Conservation (phyloP, 2,329 filamentous ascomycete species). For the Xylaria digitata region DNA sequence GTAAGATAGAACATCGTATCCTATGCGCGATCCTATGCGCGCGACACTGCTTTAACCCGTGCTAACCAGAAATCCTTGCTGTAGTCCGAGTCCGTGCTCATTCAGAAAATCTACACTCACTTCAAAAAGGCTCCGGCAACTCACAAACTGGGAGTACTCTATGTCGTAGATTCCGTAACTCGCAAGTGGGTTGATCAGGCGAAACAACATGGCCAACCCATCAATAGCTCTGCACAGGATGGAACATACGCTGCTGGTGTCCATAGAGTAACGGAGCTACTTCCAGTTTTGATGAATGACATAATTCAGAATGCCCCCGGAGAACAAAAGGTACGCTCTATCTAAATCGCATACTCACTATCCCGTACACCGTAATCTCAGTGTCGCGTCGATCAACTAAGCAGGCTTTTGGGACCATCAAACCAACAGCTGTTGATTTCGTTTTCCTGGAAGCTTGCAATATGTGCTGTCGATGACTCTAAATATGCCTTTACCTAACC, state of each 20-base stretch:
- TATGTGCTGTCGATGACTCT: constrained; percentile 39
- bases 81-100: constrained; percentile 92
- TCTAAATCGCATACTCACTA: constrained; percentile 49
- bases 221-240: constrained; percentile 83
- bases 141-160: constrained; percentile 98
- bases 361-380: constrained; percentile 48
- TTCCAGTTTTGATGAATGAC: constrained; percentile 95
- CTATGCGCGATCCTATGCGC: constrained; percentile 1
- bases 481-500: constrained; percentile 57
- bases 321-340: constrained; percentile 92
- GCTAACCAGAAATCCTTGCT: constrained; percentile 44
- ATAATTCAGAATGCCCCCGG: constrained; percentile 87
- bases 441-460: constrained; percentile 31
- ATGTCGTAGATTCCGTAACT: constrained; percentile 99
- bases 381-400: constrained; percentile 39
- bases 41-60: constrained; percentile 38
- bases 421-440: constrained; percentile 20
- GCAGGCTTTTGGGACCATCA: constrained; percentile 35
- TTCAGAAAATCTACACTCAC: constrained; percentile 96
- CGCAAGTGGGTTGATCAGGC: constrained; percentile 98
- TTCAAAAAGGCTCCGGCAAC: constrained; percentile 95
- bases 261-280: constrained; percentile 93
- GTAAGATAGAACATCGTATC: constrained; percentile 63
- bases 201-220: constrained; percentile 83
- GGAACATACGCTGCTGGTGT: constrained; percentile 96